Conservation (phyloP, 768 basidiomycete species). For the Suillus americanus region DNA sequence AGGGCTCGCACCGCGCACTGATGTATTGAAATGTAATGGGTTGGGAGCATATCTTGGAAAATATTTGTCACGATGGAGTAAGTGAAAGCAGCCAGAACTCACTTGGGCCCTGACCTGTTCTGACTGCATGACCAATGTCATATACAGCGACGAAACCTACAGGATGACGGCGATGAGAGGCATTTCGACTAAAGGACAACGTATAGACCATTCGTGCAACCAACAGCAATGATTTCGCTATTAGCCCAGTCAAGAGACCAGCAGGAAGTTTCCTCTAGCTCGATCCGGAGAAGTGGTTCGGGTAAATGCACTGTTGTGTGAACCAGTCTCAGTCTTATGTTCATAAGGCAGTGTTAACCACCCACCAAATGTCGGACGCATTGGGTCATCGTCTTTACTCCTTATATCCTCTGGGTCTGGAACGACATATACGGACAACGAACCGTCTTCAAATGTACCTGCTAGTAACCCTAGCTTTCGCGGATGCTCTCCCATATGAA, state of each 20-base stretch:
- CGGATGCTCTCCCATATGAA: constrained; percentile 17
- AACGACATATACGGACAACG: constrained; percentile 72
- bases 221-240: constrained; percentile 77
- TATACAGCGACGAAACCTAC: constrained; percentile 60
- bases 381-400: constrained; percentile 23
- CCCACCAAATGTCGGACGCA: constrained; percentile 51
- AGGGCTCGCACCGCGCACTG: constrained; percentile 79
- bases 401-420: constrained; percentile 70
- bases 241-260: constrained; percentile 90
- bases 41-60: constrained; percentile 50
- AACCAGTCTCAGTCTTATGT: constrained; percentile 2
- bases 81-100: constrained; percentile 3
- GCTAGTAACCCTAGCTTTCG: constrained; percentile 82
- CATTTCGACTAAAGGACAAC: neutral
- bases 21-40: constrained; percentile 71
- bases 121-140: constrained; percentile 46
- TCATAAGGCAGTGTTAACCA: neutral
- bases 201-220: constrained; percentile 73
- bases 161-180: constrained; percentile 9
- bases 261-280: constrained; percentile 73
- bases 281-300: constrained; percentile 69
- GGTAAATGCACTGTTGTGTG: constrained; percentile 49
- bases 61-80: neutral
- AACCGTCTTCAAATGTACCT: constrained; percentile 87
- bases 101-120: constrained; percentile 33